Base-by-base conservation (phyloP, 768 basidiomycete species). In the Flagelloscypha sp. region DNA sequence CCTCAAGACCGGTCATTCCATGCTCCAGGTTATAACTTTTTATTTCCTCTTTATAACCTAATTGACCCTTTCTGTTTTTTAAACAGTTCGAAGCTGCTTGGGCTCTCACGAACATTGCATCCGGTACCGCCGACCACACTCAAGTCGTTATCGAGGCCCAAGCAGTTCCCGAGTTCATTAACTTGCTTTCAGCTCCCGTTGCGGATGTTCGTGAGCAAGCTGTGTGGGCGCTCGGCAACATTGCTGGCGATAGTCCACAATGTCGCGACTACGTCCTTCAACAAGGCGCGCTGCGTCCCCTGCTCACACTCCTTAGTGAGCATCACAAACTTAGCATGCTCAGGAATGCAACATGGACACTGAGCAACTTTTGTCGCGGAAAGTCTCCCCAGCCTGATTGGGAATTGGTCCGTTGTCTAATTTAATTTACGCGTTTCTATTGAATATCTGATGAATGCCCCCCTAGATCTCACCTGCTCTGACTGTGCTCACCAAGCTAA, bases 271-370 rank as follows among this genome's bases (percentile, higher is more conserved):
- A 92, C 50, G 95, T 98, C 35, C 75, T 99, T 33, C 81, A 88
- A 52, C 79, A 87, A 54, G 92, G 92, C 41, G 94, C 95, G 21
- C 67, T 99, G 42, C 72, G 89, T 37, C 95, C 95, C n/a, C 68
- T 99, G 38, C 65, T 98, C 43, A 77, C 81, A 21, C 70, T 92
- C 24, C 59, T 94, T 44, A 93, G 84, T 64, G 94, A 99, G 61
- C 84, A 97, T 50, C 92, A 98, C 74, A 99, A 99, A 63, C 70
- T 98, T 46, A 93, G 89, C 55, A 99, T 99, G 94, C 79, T 98
- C 41, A 68, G 86, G 52, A 97, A 99, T 57, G 95, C 95, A 13
- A 99, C 95, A 13, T 99, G 95, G 95, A 98, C 95, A 10, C 63
- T 99, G 58, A 92, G 88, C 70, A 99, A 99, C 70, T 98, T 99